Base-by-base conservation (phyloP, 306 rosid species). In the Lagenaria siceraria region DNA sequence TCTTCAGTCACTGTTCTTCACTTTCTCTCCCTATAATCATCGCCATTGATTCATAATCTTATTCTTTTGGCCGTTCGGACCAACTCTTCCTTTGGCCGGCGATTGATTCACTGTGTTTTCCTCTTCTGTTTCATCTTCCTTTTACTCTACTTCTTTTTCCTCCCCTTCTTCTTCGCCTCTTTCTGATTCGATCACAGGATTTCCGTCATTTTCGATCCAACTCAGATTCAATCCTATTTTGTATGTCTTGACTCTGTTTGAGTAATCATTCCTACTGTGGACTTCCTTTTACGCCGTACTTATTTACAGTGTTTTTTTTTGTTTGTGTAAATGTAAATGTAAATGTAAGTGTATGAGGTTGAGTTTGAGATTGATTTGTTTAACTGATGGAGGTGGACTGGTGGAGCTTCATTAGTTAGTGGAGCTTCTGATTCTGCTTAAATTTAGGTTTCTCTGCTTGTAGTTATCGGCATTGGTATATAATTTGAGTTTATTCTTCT, bases 141-240 rank as follows among this genome's bases (percentile, higher is more conserved):
- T 59, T 17, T 46, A 31, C 68, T 13, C 12, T 54, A 9, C 40
- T 64, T 17, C 52, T 5, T 35, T 8, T 17, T 8, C 73, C 7
- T 8, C 38, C 14, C 35, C 40, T 73, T 31, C 46, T 14, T 73
- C 53, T 5, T 74, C 42, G 58, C 18, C 54, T 54, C 59, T n/a
- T 68, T 17, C 53, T 35, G 35, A 54, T 42, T 68, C 74, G 18
- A 40, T 60, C 58, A 58, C 42, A 18, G 59, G 51, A 5, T 59
- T 48, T 81, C 82, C 83, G 76, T 73, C 85, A 24, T 83, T 88
- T 65, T 82, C 84, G 87, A 87, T 90, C 90, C 89, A 52, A 13
- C 80, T 77, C 79, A 43, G 81, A 80, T 81, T 81, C 80, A 48
- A 9, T 17, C 17, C 15, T 52, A 54, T 54, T 36, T 36, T 58